Evolutionary conservation across 139 green algal species (phyloP), one percentile per base, ranked within the genome.

Genomic region (Asterochloris sp.): DNA sequence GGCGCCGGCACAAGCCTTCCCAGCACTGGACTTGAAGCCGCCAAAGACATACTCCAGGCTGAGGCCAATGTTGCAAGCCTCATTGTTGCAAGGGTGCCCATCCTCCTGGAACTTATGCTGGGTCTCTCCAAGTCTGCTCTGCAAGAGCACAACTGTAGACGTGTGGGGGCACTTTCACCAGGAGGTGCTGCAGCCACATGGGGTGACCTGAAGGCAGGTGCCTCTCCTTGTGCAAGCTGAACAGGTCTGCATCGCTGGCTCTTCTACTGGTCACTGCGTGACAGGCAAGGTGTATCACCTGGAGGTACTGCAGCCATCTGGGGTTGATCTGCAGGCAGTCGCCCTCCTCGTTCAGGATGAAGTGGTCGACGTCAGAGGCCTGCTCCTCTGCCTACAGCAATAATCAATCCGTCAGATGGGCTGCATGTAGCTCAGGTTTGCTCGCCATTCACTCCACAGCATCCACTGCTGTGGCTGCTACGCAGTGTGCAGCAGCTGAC

Each of bases 21-120:
- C 94, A 13, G 93, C 93, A 0, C 92, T 96, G 62, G 87, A 93
- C n/a, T 96, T 92, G 71, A 98, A 96, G 73, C 86, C 93, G 80
- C 94, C 94, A 74, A 94, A 98, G 69, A 98, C 91, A 93, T 93
- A 98, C 86, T 98, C 93, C 84, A 98, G 89, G 68, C 96, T 92
- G 26, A 98, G 89, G 21, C 94, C 94, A 79, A 89, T 86, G 73
- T 69, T 75, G 83, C 85, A 76, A 0, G 87, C 73, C 63, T 84
- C 78, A 69, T 87, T 87, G 82, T 92, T 93, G 69, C 91, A 85
- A 2, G 93, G 93, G 67, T 96, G 92, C 11, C 92, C 91, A 77
- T 97, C 93, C 68, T 96, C 93, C 4, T 92, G 90, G 27, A 97
- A 86, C 81, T 92, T 78, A 11, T 93, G 88, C 54, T 94, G n/a